Evolutionary conservation across 2,329 filamentous ascomycete species (phyloP), one percentile per base, ranked within the genome.

Genomic region (Diaporthe aspalathi): DNA sequence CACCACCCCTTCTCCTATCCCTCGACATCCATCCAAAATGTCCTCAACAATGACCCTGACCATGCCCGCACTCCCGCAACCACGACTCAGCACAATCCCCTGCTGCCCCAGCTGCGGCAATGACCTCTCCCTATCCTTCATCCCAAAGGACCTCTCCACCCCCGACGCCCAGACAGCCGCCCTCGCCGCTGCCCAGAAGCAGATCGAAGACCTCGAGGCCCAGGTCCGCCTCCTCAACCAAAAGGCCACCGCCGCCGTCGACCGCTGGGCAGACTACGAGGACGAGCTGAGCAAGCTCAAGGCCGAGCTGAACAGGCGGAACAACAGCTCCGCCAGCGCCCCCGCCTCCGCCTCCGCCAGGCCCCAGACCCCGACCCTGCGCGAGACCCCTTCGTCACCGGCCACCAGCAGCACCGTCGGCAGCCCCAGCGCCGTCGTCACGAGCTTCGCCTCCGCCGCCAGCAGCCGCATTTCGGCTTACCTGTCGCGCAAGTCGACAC

Each of bases 201-300:
- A 89, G 77, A 91, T 93, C 76, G 83, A 86, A 74, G 91, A 94
- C 76, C 85, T 95, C 54, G 89, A 94, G 80, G 86, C 88, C 45
- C 92, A 94, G 77, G 89, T 95, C 68, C 86, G 88, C 70, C 81
- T 90, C 68, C 86, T 95, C 71, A 93, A 90, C 79, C 86, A 92
- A 75, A 94, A 93, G 81, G 91, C 91, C 70, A 87, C 90, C 3
- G 88, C 90, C 43, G 85, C 85, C 79, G 86, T 89, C 73, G 87
- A 90, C 80, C 88, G 87, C 78, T 91, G 88, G 87, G 92, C 93
- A 77, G 91, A 94, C 83, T 94, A 94, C 85, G 93, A 95, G 82
- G 92, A 94, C 80, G 92, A 94, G 79, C 86, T 94, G 50, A 85
- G 89, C 54, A 84, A 81, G 54, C 84, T 94, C 68, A 89, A 89